Conservation (phyloP, 2,329 filamentous ascomycete genomes). For the Trichoderma breve region DNA sequence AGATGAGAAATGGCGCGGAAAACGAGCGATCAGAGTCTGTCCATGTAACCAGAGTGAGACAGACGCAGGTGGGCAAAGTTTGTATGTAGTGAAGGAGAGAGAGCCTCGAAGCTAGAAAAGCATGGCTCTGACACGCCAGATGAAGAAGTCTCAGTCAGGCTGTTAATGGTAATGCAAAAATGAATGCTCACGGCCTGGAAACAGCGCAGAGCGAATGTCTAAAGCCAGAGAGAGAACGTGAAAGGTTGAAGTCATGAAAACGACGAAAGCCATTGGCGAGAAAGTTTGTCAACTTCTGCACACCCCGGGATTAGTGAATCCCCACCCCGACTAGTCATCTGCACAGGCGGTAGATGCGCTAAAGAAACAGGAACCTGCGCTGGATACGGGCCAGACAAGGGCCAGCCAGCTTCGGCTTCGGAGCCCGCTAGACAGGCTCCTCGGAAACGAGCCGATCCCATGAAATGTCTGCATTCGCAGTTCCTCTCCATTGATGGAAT, state of each 20-base stretch:
- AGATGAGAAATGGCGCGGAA: neutral
- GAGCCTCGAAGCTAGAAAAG: neutral
- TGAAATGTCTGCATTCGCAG: neutral
- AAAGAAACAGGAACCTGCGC: neutral
- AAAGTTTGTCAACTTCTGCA: constrained; percentile 5
- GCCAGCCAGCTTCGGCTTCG: constrained; percentile 16
- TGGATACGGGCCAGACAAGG: neutral
- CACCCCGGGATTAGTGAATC: neutral
- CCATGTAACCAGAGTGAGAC: neutral
- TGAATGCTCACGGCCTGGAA: neutral
- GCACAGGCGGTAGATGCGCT: constrained; percentile 13
- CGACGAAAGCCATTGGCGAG: neutral
- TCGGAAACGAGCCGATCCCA: constrained; percentile 3
- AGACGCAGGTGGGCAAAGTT: neutral
- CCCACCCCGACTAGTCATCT: constrained; percentile 15
- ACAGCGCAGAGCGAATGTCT: neutral
- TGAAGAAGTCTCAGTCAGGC: neutral
- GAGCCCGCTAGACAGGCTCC: neutral
- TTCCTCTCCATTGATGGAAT: neutral
- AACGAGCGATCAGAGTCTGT: neutral
- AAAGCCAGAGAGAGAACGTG: neutral
- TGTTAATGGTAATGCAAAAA: neutral
- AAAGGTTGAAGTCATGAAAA: constrained; percentile 5
- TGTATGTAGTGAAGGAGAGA: neutral
- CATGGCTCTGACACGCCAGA: neutral